Percentiles rank a stretch among this genome's conserved stretches.
Conservation (phyloP, 352 stramenopile genomes). For the Globisporangium ultimum region DNA sequence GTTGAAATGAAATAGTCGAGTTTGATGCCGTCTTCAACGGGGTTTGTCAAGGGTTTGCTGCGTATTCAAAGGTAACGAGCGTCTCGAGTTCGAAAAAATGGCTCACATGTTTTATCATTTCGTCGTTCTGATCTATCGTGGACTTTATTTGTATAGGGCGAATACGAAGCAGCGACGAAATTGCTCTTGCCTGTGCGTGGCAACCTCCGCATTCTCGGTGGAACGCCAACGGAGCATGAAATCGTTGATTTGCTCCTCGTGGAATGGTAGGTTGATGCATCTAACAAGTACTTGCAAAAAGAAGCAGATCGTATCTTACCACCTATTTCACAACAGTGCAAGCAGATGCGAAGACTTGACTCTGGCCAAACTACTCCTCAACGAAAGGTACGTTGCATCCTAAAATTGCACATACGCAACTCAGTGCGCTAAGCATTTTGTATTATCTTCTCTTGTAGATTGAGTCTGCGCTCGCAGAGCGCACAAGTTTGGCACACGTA, state of each 20-base stretch:
- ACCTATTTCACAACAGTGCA: slow-evolving; percentile 30
- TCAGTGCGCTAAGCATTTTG: too few relatives aligned
- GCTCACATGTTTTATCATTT: too few relatives aligned
- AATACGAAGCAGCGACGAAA: slow-evolving; percentile 55
- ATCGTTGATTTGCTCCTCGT: slow-evolving; percentile 73
- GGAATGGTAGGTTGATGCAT: slow-evolving; percentile 48
- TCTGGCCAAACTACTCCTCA: slow-evolving; percentile 78
- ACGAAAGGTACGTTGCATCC: slow-evolving; percentile 46
- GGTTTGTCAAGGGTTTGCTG: slow-evolving; percentile 65
- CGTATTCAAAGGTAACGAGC: slow-evolving; percentile 56
- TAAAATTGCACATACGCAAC: too few relatives aligned
- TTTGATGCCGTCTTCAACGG: slow-evolving; percentile 41
- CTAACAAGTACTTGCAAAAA: not conserved
- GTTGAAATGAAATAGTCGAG: slow-evolving; percentile 10
- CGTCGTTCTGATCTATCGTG: too few relatives aligned
- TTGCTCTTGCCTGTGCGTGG: slow-evolving; percentile 56
- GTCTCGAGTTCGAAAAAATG: too few relatives aligned
- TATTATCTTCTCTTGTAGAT: slow-evolving; percentile 16
- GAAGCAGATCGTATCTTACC: not conserved
- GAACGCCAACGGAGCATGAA: slow-evolving; percentile 68
- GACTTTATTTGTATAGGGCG: slow-evolving; percentile 24
- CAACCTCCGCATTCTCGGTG: slow-evolving; percentile 67
- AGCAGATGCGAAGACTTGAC: slow-evolving; percentile 64
- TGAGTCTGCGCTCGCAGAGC: slow-evolving; percentile 72
- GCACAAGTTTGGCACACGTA: slow-evolving; percentile 80